Conservation (phyloP, 2,329 filamentous ascomycete species). For the Hortaea sp. region DNA sequence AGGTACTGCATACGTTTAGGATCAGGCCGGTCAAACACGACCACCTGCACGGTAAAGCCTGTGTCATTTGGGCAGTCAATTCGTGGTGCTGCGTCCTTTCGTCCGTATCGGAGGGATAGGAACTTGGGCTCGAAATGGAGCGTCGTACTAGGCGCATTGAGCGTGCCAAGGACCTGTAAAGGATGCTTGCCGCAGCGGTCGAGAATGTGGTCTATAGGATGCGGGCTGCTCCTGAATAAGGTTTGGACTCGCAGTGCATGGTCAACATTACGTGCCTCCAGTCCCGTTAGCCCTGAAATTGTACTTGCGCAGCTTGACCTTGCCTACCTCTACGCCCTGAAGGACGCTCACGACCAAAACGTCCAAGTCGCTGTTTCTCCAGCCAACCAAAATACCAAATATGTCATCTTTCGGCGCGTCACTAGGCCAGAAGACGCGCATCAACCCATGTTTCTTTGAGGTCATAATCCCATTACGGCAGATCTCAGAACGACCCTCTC, state of each 20-base stretch:
- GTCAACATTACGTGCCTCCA: constrained; percentile 67
- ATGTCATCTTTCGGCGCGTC: constrained; percentile 60
- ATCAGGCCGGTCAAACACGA: constrained; percentile 77
- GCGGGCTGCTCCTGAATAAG: constrained; percentile 70
- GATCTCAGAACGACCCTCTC: constrained; percentile 77
- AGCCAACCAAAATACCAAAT: constrained; percentile 84
- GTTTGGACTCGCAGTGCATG: constrained; percentile 75
- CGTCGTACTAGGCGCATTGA: constrained; percentile 51
- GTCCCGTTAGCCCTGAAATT: neutral
- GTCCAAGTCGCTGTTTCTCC: constrained; percentile 86
- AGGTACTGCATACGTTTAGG: constrained; percentile 93
- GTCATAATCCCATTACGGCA: constrained; percentile 49
- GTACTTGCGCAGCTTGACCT: neutral
- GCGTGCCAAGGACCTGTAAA: constrained; percentile 76
- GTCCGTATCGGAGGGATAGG: constrained; percentile 50
- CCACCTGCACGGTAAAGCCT: constrained; percentile 69
- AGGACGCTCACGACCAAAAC: constrained; percentile 82
- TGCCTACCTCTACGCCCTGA: constrained; percentile 79
- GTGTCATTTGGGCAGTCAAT: constrained; percentile 59
- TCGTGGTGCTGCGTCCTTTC: constrained; percentile 49
- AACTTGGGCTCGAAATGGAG: constrained; percentile 55
- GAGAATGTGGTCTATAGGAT: constrained; percentile 71
- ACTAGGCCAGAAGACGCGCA: constrained; percentile 97
- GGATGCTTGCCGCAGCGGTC: constrained; percentile 72
- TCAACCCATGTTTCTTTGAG: constrained; percentile 61